Conservation (phyloP, 2,329 filamentous ascomycete genomes). For the Microdochium paspali region DNA sequence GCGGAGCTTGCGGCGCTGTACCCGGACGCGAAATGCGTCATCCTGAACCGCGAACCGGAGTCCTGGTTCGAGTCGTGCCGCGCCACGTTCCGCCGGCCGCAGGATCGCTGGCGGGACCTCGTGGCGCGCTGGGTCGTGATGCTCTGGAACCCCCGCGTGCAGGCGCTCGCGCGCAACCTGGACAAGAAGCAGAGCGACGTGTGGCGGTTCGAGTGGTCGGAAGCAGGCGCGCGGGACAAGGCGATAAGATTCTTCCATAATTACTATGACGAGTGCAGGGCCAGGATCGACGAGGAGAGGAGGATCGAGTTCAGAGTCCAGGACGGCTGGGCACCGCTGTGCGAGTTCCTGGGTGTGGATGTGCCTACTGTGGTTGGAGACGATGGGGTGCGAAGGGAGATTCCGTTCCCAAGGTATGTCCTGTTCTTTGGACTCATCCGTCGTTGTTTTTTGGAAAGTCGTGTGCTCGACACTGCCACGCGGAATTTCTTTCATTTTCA, state of each 20-base stretch:
- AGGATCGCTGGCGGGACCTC: background rate
- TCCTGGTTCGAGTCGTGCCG: constrained; percentile 24
- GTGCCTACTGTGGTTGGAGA: background rate
- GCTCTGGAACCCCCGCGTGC: constrained; percentile 14
- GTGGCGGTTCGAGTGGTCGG: background rate
- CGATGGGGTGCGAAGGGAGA: background rate
- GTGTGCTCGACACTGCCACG: background rate
- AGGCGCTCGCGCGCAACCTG: background rate
- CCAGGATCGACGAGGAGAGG: background rate
- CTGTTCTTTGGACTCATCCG: background rate
- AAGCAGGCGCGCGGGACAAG: background rate
- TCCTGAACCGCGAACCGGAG: constrained; percentile 28
- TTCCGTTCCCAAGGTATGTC: background rate
- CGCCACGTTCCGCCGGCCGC: constrained; percentile 8
- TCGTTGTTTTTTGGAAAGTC: background rate
- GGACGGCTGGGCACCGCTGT: background rate
- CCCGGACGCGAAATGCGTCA: constrained; percentile 27
- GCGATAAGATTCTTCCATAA: background rate
- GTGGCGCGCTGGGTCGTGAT: constrained; percentile 9
- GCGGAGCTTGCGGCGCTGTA: constrained; percentile 22
- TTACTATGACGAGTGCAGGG: constrained; percentile 1
- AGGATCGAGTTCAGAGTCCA: background rate
- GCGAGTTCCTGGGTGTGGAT: background rate
- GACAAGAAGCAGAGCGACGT: background rate
- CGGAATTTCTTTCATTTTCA: background rate